phyloP scores from a whole-genome alignment of 768 basidiomycete species.

The Suillus plorans region DNA sequence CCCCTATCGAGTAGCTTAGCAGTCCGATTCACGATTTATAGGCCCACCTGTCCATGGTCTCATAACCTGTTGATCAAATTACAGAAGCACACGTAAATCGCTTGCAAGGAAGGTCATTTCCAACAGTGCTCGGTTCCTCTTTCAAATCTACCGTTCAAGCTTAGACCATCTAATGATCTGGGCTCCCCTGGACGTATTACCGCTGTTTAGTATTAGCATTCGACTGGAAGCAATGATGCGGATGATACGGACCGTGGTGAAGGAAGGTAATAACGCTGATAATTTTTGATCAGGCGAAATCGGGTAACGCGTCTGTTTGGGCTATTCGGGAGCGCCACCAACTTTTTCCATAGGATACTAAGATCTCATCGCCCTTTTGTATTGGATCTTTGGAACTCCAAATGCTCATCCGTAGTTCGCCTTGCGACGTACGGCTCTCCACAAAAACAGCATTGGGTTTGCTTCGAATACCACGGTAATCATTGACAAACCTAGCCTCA shows the following conservation, averaged over 20 bases:
- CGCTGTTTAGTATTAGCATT: not conserved
- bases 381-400: slow-evolving; percentile 63
- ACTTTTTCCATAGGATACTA: slow-evolving; percentile 86
- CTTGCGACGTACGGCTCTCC: slow-evolving; percentile 50
- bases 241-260: not conserved
- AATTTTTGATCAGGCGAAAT: not conserved
- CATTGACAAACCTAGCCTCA: slow-evolving; percentile 87
- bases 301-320: not conserved
- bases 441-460: slow-evolving; percentile 73
- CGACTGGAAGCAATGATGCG: not conserved
- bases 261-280: not conserved
- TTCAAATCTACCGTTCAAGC: slow-evolving; percentile 1
- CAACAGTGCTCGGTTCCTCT: not conserved
- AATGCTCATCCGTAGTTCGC: slow-evolving; percentile 76
- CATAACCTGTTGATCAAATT: not conserved
- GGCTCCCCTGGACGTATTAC: not conserved
- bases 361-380: slow-evolving; percentile 78
- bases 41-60: not conserved
- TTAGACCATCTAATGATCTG: not conserved
- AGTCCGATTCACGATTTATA: not conserved
- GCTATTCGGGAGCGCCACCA: slow-evolving; percentile 62
- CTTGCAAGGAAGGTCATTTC: not conserved
- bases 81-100: slow-evolving; percentile 13
- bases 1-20: not conserved
- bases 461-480: slow-evolving; percentile 75